These are phyloP conservation scores for Sedum album DNA, from an alignment of 164 flowering plant species.

Conservation along the genomic window DNA sequence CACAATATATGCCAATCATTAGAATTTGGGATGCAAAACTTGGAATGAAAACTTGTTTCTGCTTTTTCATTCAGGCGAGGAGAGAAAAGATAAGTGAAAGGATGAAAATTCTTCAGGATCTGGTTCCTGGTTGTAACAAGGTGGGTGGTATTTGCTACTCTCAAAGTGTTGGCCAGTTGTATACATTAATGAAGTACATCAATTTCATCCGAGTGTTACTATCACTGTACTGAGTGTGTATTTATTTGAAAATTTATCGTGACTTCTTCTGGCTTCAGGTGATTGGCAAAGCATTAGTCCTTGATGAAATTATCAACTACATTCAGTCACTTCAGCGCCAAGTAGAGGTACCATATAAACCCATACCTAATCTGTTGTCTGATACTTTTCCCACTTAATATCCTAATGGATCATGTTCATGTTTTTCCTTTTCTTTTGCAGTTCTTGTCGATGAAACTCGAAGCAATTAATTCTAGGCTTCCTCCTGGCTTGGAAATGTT, in stretches of 20 bases:
- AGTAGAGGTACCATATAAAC: conserved; percentile 49
- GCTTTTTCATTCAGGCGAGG: background rate
- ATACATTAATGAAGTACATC: background rate
- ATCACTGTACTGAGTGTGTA: background rate
- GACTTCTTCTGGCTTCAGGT: conserved; percentile 32
- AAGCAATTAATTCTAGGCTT: conserved; percentile 51
- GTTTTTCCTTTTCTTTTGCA: conserved; percentile 15
- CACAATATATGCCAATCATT: background rate
- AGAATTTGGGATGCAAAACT: background rate
- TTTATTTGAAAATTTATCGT: no score
- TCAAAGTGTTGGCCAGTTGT: background rate
- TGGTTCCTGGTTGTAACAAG: conserved; percentile 6
- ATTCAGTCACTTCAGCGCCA: conserved; percentile 78
- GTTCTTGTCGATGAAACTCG: conserved; percentile 75
- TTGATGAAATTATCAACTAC: conserved; percentile 84
- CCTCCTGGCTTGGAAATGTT: conserved; percentile 35
- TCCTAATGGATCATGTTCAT: background rate
- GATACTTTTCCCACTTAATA: background rate
- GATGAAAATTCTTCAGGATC: conserved; percentile 3
- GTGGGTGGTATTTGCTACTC: background rate
- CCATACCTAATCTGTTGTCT: background rate
- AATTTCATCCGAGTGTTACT: no score
- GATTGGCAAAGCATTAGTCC: conserved; percentile 72
- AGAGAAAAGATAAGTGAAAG: conserved; percentile 6
- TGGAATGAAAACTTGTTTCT: background rate